Evolutionary conservation across 768 basidiomycete genomes (phyloP).

Genomic region (Leccinum subgranulosum): DNA sequence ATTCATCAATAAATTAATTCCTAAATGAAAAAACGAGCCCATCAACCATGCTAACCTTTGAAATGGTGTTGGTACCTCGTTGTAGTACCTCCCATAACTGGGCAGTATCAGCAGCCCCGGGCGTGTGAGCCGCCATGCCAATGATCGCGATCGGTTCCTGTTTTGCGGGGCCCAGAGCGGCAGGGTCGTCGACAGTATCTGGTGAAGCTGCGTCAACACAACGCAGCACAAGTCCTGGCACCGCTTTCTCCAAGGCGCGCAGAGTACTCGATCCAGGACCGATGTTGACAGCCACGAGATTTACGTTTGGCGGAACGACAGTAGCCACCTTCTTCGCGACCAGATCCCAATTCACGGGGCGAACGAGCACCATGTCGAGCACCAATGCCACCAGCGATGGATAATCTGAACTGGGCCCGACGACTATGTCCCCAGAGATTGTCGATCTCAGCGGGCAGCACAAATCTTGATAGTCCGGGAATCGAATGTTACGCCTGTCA

Average conservation of each 20-base stretch:
- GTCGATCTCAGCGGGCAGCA: slow-evolving; percentile 47
- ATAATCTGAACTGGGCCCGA: slow-evolving; percentile 12
- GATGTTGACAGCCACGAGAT: slow-evolving; percentile 43
- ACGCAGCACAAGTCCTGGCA: too few species aligned
- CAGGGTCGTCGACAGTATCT: not conserved
- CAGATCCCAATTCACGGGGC: slow-evolving; percentile 53
- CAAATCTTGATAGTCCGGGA: slow-evolving; percentile 49
- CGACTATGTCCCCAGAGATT: slow-evolving; percentile 38
- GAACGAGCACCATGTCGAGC: slow-evolving; percentile 39
- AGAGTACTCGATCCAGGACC: slow-evolving; percentile 33
- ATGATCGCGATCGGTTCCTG: slow-evolving; percentile 64
- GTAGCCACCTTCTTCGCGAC: slow-evolving; percentile 11
- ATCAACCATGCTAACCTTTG: slow-evolving; percentile 42
- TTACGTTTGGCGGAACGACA: not conserved
- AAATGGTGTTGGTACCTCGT: slow-evolving; percentile 52
- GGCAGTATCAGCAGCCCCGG: slow-evolving; percentile 45
- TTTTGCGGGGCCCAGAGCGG: slow-evolving; percentile 11
- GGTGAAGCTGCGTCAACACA: too few species aligned
- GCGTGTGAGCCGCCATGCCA: slow-evolving; percentile 62
- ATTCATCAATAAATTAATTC: not conserved
- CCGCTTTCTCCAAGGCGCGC: too few species aligned
- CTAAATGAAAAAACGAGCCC: not conserved
- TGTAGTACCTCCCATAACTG: slow-evolving; percentile 61
- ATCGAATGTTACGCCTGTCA: slow-evolving; percentile 40
- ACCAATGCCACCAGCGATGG: slow-evolving; percentile 40